Conservation (phyloP, 345 rosid genomes). For the Populus pruinosa region DNA sequence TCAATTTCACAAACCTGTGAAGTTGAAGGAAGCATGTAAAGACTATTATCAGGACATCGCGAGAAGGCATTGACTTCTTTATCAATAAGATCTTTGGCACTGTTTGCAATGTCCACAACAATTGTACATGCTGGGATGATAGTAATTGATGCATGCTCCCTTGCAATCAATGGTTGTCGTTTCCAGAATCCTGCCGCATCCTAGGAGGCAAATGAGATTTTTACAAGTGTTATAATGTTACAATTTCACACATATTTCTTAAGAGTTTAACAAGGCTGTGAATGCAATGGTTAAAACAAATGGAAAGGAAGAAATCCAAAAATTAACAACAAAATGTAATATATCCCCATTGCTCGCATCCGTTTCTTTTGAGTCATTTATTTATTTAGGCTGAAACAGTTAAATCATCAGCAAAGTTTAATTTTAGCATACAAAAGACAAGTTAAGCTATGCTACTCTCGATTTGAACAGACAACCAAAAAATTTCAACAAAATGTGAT, state of each 20-base stretch:
- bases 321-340: neutral
- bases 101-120: constrained; percentile 66
- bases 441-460: neutral
- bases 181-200: constrained; percentile 86
- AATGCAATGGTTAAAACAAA: neutral
- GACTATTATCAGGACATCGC: constrained; percentile 78
- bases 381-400: neutral
- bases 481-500: neutral
- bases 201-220: constrained; percentile 32
- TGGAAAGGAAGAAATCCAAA: neutral
- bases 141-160: constrained; percentile 81
- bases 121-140: constrained; percentile 74
- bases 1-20: constrained; percentile 64
- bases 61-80: constrained; percentile 83
- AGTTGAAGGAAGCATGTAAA: constrained; percentile 88
- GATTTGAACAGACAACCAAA: neutral
- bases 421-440: neutral
- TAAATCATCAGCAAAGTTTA: neutral
- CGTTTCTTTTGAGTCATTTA: neutral
- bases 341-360: neutral
- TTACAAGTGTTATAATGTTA: neutral
- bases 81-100: constrained; percentile 74
- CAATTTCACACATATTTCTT: neutral
- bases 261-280: neutral
- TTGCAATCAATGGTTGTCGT: constrained; percentile 80